phyloP scores from a whole-genome alignment of 805 yeast genomes.

The Candida jianshihensis region DNA sequence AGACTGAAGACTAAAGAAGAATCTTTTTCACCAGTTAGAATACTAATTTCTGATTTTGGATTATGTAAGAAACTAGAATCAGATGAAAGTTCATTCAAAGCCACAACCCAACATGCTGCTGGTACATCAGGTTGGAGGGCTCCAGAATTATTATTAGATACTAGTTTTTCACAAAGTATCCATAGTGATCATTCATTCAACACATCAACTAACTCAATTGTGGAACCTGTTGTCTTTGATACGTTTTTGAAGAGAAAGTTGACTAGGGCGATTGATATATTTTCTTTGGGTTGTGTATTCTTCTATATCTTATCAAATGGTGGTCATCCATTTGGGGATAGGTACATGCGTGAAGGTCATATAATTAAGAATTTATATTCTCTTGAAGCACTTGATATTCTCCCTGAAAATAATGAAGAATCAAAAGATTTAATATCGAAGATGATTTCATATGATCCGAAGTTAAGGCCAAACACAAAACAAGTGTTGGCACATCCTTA shows the following conservation, averaged over 20 bases:
- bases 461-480: slow-evolving; percentile 61
- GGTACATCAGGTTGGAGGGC: slow-evolving; percentile 99
- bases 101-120: slow-evolving; percentile 88
- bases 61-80: slow-evolving; percentile 85
- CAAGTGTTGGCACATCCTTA: slow-evolving; percentile 75
- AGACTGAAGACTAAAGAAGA: slow-evolving; percentile 25
- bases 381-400: slow-evolving; percentile 14
- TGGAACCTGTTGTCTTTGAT: slow-evolving; percentile 32
- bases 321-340: slow-evolving; percentile 91
- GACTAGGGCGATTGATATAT: slow-evolving; percentile 87
- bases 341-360: slow-evolving; percentile 82
- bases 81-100: slow-evolving; percentile 89
- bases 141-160: slow-evolving; percentile 67
- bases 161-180: slow-evolving; percentile 10
- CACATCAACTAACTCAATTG: slow-evolving; percentile 19
- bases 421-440: slow-evolving; percentile 62
- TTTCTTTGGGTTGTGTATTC: slow-evolving; percentile 91
- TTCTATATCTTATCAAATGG: slow-evolving; percentile 82
- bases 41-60: slow-evolving; percentile 92
- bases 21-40: slow-evolving; percentile 43
- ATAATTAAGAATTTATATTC: slow-evolving; percentile 61
- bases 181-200: slow-evolving; percentile 19
- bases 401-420: slow-evolving; percentile 44
- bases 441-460: slow-evolving; percentile 70
- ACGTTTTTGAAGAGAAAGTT: slow-evolving; percentile 47